Evolutionary conservation across 768 basidiomycete genomes (phyloP).

Genomic region (Hypholoma fasciculare): DNA sequence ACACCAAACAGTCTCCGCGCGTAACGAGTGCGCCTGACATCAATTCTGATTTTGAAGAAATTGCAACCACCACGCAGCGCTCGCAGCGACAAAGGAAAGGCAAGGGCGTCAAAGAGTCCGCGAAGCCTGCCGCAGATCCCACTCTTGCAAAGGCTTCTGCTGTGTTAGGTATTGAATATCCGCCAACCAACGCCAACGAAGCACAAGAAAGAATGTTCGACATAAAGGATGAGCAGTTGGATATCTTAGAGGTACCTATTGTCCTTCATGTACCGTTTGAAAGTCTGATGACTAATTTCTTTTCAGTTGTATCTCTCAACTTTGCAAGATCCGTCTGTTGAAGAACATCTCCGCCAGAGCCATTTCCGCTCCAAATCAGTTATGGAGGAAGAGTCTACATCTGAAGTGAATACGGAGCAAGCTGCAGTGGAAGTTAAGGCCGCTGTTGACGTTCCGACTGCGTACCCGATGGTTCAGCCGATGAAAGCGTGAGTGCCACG

Average conservation of each 20-base stretch:
- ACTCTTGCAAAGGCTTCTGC: background rate
- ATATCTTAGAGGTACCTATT: background rate
- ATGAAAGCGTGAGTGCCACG: slow-evolving; percentile 45
- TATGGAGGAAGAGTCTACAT: background rate
- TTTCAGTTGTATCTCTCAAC: background rate
- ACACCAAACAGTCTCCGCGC: background rate
- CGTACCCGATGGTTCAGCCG: slow-evolving; percentile 47
- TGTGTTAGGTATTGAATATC: background rate
- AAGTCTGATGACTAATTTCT: background rate
- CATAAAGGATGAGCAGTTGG: background rate
- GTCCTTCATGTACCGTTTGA: background rate
- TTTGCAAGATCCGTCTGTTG: background rate
- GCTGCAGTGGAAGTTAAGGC: background rate
- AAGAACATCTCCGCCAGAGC: background rate
- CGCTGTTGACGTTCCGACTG: background rate
- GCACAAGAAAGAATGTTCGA: background rate
- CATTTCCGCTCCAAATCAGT: background rate
- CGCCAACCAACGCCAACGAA: background rate
- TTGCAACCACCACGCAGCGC: background rate
- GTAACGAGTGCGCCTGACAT: background rate
- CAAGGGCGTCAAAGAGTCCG: background rate
- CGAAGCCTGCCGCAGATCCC: background rate
- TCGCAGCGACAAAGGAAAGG: background rate
- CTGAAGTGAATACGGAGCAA: background rate
- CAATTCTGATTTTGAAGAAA: background rate